Conservation (phyloP, 257 asterid species). For the Solanum dulcamara region DNA sequence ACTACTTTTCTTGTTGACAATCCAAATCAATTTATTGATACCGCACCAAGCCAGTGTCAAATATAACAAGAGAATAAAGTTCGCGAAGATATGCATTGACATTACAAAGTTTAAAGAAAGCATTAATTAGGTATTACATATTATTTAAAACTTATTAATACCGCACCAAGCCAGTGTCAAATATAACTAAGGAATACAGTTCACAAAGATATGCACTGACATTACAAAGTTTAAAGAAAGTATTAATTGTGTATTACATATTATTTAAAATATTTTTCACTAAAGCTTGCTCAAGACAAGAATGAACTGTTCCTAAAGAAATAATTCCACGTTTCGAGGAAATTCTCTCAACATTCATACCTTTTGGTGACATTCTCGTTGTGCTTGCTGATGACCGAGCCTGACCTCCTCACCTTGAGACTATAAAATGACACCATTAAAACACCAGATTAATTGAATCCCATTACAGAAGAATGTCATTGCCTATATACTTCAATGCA, state of each 20-base stretch:
- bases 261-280: neutral
- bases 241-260: neutral
- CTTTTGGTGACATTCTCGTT: constrained; percentile 64
- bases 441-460: neutral
- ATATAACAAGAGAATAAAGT: neutral
- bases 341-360: constrained; percentile 13
- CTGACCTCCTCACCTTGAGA: constrained; percentile 54
- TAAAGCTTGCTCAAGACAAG: neutral
- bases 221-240: neutral
- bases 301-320: neutral
- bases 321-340: neutral
- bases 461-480: neutral
- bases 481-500: neutral
- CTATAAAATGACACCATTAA: constrained; percentile 20
- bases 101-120: neutral
- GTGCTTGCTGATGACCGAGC: constrained; percentile 59
- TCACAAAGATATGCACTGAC: neutral
- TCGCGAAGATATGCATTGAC: neutral
- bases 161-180: neutral
- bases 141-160: neutral
- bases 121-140: no score
- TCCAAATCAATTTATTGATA: neutral
- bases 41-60: neutral
- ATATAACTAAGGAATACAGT: neutral
- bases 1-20: neutral